Base-by-base conservation (phyloP, 2,329 filamentous ascomycete genomes). In the Rhynchosporium agropyri region DNA sequence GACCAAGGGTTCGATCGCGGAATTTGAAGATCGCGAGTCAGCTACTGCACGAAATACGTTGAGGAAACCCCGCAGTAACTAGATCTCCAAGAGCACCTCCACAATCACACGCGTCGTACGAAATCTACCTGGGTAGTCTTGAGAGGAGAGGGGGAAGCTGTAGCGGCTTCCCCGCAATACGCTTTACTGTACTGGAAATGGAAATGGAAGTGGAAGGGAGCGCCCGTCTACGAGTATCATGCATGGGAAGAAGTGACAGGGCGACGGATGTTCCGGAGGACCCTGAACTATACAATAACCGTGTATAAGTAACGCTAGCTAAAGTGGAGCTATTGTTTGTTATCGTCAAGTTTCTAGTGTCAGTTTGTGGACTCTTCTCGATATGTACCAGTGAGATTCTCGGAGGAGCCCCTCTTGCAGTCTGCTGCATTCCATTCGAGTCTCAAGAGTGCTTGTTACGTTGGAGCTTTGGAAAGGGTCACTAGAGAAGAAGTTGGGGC, bases 121-220 rank as follows among this genome's bases (percentile, higher is more conserved):
- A 20, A 54, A 28, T 51, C 38, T 50, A 49, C 60, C 38, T 33
- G 51, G 36, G 29, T 20, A 20, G 20, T 20, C 20, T 20, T 20
- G 20, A 20, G 20, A 20, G 20, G 20, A 20, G 20, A 20, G 20
- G 20, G 20, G 20, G 20, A 20, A 13, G 26, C 13, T 46, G 28
- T 28, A 58, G 51, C 28, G 51, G 38, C 31, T 65, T 64, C 64
- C 62, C 64, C 64, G 61, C 60, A 64, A 63, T 49, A 29, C 54
- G 62, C 62, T 60, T 58, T 50, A 26, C 50, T 59, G 9, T 45
- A 57, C 51, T 31, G 42, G 49, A 56, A 51, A 13, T 54, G 29
- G 31, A 54, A n/a, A 8, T 31, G 42, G 49, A 56, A 51, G 8
- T 54, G 29, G 31, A 54, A n/a, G 10, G 49, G n/a, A 12, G 38